phyloP scores from a whole-genome alignment of 208 protist species.

The Lotmaria passim region DNA sequence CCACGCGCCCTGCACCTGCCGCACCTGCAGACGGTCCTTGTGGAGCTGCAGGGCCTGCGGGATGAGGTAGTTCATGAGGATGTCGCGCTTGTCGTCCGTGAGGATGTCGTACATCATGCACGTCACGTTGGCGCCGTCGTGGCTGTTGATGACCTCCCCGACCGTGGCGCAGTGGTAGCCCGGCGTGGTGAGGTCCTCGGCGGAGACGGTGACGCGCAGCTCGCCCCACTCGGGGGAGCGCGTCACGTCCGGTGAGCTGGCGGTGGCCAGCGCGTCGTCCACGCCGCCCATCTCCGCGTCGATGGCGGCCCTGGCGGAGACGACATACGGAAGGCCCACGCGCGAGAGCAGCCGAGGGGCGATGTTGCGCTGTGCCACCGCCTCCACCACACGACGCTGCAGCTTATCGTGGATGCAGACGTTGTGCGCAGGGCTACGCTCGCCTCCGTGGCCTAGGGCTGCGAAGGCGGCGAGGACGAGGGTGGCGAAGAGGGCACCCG shows the following conservation, averaged over 20 bases:
- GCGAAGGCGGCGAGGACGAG: constrained; percentile 39
- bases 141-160: constrained; percentile 23
- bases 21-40: constrained; percentile 54
- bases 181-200: constrained; percentile 36
- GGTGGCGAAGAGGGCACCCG: constrained; percentile 18
- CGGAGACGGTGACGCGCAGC: constrained; percentile 51
- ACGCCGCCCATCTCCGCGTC: not conserved
- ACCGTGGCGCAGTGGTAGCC: constrained; percentile 45
- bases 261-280: not conserved
- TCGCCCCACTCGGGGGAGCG: constrained; percentile 21
- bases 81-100: constrained; percentile 36
- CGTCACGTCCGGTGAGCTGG: not conserved
- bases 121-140: constrained; percentile 9
- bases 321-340: constrained; percentile 9
- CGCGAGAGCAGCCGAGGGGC: not conserved
- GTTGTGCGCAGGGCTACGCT: not conserved
- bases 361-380: not conserved
- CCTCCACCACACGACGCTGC: not conserved
- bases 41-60: constrained; percentile 57
- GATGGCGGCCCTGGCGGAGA: not conserved
- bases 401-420: constrained; percentile 27
- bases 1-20: constrained; percentile 25
- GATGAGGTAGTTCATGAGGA: constrained; percentile 40
- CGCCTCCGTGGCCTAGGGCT: not conserved
- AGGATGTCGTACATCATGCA: constrained; percentile 45